These are phyloP conservation scores for Tulasnella sp. DNA, from an alignment of 768 basidiomycete species.

Conservation along the genomic window DNA sequence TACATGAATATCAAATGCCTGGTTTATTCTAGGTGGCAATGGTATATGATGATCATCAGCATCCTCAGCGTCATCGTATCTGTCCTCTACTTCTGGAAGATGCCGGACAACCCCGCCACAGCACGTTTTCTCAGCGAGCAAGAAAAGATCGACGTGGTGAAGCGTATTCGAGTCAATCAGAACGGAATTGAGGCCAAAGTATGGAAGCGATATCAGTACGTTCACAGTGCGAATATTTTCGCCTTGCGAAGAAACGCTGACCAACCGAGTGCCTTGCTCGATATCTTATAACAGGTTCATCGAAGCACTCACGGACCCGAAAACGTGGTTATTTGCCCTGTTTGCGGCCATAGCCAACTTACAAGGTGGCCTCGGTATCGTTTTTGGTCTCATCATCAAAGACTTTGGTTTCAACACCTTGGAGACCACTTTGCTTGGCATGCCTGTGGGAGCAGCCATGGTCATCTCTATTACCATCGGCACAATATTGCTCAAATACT, in stretches of 20 bases:
- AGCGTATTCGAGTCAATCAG: slow-evolving; percentile 69
- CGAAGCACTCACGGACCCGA: slow-evolving; percentile 31
- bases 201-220: slow-evolving; percentile 71
- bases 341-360: slow-evolving; percentile 27
- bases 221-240: not conserved
- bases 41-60: slow-evolving; percentile 35
- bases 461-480: slow-evolving; percentile 14
- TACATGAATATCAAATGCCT: no score
- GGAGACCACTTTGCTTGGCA: slow-evolving; percentile 30
- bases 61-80: slow-evolving; percentile 30
- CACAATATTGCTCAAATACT: not conserved
- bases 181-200: slow-evolving; percentile 78
- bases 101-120: slow-evolving; percentile 70
- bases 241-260: not conserved
- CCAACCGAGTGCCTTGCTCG: no score
- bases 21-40: slow-evolving; percentile 31
- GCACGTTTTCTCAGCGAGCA: slow-evolving; percentile 68
- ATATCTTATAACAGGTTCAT: slow-evolving; percentile 22
- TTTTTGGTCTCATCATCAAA: slow-evolving; percentile 31
- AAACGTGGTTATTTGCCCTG: slow-evolving; percentile 31
- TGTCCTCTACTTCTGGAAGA: slow-evolving; percentile 41
- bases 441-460: slow-evolving; percentile 23
- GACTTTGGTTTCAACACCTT: slow-evolving; percentile 29
- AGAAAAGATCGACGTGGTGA: slow-evolving; percentile 62
- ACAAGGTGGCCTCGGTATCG: slow-evolving; percentile 33